Evolutionary conservation across 2,329 filamentous ascomycete genomes (phyloP).

Genomic region (Blastomyces emzantsi): DNA sequence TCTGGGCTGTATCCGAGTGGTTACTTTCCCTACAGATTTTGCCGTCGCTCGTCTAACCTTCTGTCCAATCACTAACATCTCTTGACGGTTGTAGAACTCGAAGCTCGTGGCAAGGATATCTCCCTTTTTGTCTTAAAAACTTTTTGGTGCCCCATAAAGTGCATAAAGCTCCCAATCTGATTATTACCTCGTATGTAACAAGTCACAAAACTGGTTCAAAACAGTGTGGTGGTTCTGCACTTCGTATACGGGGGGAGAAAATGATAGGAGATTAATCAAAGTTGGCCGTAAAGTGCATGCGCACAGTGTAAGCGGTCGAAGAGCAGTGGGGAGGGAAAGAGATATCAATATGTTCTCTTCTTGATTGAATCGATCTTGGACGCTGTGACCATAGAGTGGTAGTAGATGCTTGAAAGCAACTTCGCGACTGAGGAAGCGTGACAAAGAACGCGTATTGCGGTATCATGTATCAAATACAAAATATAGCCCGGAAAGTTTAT

Average conservation of each 20-base stretch:
- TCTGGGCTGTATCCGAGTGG: background rate
- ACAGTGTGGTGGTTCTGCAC: background rate
- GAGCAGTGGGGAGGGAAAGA: background rate
- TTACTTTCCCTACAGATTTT: background rate
- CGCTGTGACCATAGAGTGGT: background rate
- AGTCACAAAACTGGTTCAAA: background rate
- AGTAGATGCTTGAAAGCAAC: background rate
- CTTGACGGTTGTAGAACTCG: background rate
- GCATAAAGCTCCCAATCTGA: background rate
- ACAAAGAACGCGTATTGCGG: background rate
- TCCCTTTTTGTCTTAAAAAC: background rate
- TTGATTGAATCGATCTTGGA: background rate
- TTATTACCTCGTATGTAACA: background rate
- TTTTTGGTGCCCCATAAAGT: background rate
- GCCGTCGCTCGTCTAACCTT: background rate
- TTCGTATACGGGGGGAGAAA: background rate
- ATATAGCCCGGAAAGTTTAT: background rate
- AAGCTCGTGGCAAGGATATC: background rate
- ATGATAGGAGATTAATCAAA: background rate
- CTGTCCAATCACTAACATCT: background rate
- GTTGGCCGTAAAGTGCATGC: background rate
- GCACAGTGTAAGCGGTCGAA: background rate
- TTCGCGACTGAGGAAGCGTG: background rate
- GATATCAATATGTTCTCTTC: too few species aligned
- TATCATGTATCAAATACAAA: background rate